Evolutionary conservation across 352 stramenopile species (phyloP), one percentile per base, ranked within the genome.

Genomic region (Pythium monospermum): DNA sequence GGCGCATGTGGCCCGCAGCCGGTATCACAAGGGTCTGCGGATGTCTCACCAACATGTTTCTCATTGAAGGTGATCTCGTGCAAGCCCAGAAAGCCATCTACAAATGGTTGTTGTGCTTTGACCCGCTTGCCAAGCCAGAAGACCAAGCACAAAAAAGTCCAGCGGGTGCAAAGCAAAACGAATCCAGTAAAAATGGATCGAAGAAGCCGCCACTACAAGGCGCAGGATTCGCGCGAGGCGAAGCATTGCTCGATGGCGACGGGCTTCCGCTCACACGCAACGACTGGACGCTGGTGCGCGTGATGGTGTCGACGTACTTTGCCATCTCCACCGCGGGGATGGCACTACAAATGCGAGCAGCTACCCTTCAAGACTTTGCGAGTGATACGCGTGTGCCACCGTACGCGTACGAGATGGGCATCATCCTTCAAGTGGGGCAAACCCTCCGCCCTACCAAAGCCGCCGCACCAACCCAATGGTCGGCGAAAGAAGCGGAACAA

Each of bases 211-310:
- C n/a, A n/a, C n/a, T n/a, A n/a, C n/a, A n/a, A n/a, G n/a, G n/a
- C n/a, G 13, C 30, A 46, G 76, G 76, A 15, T 88, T 87, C 61
- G 72, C 74, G 6, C 61, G 76, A 31, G 82, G 79, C 6, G 77
- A 92, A 40, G 82, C 76, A 31, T 61, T 92, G 31, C 58, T 90
- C 4, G 83, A 91, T 50, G 83, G 81, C 4, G 84, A 93, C 51
- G 74, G 77, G 0, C 57, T 94, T 33, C 84, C 84, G 2, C 66
- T 94, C 22, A 93, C 82, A 3, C 68, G 84, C 38, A 78, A 70
- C 35, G 84, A 94, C 35, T 94, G 84, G 84, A 86, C 83, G 16
- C 50, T 94, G 15, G 84, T 94, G 26, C 79, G 84, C 0, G 69
- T 79, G 13, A 67, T 94, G 31, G 74, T 94, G 21, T 85, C 82